phyloP scores from a whole-genome alignment of 352 stramenopile species.

The Phytophthora megakarya region DNA sequence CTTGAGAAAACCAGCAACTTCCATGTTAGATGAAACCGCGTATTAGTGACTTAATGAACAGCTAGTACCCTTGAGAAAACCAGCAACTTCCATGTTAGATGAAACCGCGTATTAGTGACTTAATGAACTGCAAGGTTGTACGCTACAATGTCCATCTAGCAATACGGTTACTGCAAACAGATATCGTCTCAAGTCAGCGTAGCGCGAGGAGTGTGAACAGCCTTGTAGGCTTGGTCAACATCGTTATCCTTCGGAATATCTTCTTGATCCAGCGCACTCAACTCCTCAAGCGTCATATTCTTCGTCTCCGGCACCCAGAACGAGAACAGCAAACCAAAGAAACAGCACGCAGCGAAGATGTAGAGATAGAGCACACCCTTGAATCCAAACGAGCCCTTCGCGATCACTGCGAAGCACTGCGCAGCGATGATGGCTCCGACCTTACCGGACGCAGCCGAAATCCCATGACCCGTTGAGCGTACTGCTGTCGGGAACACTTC shows the following conservation, averaged over 20 bases:
- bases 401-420: constrained; percentile 52
- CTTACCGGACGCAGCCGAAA: constrained; percentile 78
- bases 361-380: constrained; percentile 53
- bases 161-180: too few relatives aligned
- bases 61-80: too few relatives aligned
- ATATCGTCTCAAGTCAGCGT: not conserved
- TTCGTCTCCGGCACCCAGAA: constrained; percentile 64
- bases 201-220: constrained; percentile 11
- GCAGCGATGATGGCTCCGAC: constrained; percentile 63
- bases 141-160: too few relatives aligned
- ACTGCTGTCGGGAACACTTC: constrained; percentile 86
- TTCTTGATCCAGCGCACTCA: constrained; percentile 28
- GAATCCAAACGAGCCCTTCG: constrained; percentile 47
- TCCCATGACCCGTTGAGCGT: constrained; percentile 82
- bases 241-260: constrained; percentile 10
- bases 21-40: too few relatives aligned
- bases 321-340: constrained; percentile 51
- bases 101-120: too few relatives aligned
- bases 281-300: constrained; percentile 53
- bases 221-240: constrained; percentile 12
- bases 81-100: too few relatives aligned
- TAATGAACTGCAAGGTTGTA: too few relatives aligned
- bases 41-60: too few relatives aligned
- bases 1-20: too few relatives aligned
- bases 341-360: constrained; percentile 54